Base-by-base conservation (phyloP, 2,329 filamentous ascomycete genomes). In the Hymenoscyphus occultus region DNA sequence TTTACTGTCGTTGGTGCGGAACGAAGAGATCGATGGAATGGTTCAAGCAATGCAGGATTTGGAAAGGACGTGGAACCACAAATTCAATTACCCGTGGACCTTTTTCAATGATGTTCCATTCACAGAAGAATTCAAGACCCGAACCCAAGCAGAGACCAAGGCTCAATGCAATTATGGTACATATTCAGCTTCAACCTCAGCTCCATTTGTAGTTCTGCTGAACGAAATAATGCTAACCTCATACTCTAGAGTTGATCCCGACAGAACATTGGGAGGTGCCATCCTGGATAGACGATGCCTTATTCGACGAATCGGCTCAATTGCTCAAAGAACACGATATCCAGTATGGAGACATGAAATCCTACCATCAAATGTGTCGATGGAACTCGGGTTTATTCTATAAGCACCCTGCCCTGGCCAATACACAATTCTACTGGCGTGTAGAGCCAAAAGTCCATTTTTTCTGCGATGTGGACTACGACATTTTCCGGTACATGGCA, bases 321-420 rank as follows among this genome's bases (percentile, higher is more conserved):
- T 86, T 96, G 9, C 85, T 99, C 64, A 83, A 91, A 74, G 90
- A 95, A 75, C 86, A 94, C 74, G 85, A 90, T 10, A 92, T 99
- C 56, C 94, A 98, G 76, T 99, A 99, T 77, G 92, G 91, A 74
- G 84, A 88, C 72, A 91, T 91, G 83, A 80, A 91, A 62, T 97
- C 93, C 59, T 99, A 99, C 80, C 94, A 98, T 79, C 91, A 98
- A 76, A 99, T 99, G 95, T 99, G 95, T 77, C 89, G 95, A 64
- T 99, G 95, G 95, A 99, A 99, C 81, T 96, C 91, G 74, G 95
- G 95, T 75, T 84, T 98, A 78, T 99, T 99, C 83, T 97, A 97
- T 83, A 93, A 95, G 76, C 95, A 99, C 78, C 92, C 93, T 0
- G 93, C 93, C 0, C 85, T 99, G 64, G 82, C 87, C 70, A 79